phyloP scores from a whole-genome alignment of 148 eudicot species.

The Tetragonia tetragonoides region DNA sequence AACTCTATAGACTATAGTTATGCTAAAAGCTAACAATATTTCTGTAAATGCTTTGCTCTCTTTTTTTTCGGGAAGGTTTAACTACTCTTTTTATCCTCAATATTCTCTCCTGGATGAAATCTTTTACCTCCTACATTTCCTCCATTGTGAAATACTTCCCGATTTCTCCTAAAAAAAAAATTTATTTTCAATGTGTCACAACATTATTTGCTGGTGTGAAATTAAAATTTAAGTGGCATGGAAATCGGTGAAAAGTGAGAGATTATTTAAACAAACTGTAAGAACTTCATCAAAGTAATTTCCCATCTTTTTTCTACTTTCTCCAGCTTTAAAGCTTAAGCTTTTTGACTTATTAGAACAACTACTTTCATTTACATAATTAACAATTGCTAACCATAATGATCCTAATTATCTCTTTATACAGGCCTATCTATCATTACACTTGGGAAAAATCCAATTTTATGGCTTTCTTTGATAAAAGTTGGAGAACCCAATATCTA shows the following conservation, averaged over 20 bases:
- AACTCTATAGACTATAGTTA: too few relatives aligned
- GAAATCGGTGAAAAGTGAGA: constrained; percentile 15
- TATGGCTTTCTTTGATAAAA: neutral
- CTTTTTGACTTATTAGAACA: constrained; percentile 21
- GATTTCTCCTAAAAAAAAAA: too few relatives aligned
- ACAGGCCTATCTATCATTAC: neutral
- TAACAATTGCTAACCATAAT: neutral
- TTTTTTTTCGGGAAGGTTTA: too few relatives aligned
- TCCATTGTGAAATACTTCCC: too few relatives aligned
- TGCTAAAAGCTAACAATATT: too few relatives aligned
- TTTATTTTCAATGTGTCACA: too few relatives aligned
- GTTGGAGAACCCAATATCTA: neutral
- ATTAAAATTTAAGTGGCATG: neutral
- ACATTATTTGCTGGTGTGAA: too few relatives aligned
- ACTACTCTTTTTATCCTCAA: too few relatives aligned
- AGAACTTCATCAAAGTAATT: neutral
- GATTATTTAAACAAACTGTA: neutral
- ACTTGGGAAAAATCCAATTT: neutral
- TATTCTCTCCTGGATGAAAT: too few relatives aligned
- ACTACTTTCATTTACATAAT: neutral
- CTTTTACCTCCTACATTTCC: too few relatives aligned
- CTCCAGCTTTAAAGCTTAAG: constrained; percentile 20
- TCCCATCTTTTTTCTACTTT: constrained; percentile 7
- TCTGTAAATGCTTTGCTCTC: too few relatives aligned
- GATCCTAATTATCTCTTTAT: neutral